Base-by-base conservation (phyloP, 495 filamentous ascomycete genomes). In the Trichoderma reesei region DNA sequence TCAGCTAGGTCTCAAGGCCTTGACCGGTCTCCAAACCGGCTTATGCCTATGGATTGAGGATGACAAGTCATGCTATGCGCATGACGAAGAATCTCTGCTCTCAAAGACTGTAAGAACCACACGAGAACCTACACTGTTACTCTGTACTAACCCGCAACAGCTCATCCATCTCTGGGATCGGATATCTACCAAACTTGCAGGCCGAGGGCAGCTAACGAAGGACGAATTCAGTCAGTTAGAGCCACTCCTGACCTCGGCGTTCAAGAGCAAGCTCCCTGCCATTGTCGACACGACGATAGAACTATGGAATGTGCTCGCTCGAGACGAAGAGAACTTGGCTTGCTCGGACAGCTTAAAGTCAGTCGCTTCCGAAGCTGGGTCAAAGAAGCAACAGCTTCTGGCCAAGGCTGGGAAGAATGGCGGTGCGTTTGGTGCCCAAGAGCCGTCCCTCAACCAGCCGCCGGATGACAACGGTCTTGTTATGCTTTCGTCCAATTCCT, bases 41-140 rank as follows among this genome's bases (percentile, higher is more conserved):
- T 67, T 90, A 39, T 68, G 76, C 4, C 65, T 76, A 6, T 91
- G 88, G 87, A 72, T 91, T 39, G 74, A 77, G 62, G 89, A 91
- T 67, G 54, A 67, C 1, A 75, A 74, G 14, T 69, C 73, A 41
- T 65, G 68, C 60, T 71, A 79, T 38, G 65, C 72, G 62, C 74
- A 66, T 41, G 67, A 60, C 39, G 69, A 73, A 37, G 66, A 71
- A 18, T 71, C 66, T 36, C 56, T 68, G 2, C 62, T 72, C 8
- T 65, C 73, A 37, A 67, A 70, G 64, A 66, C 68, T 56, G 79
- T 81, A 72, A 72, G 78, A 33, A 56, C 14, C 3, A 56, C 20
- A 76, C 16, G 39, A 38, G 61, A 38, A 4, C 9, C 42, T 20
- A 44, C 26, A 37, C 36, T 44, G 11, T 42, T 36, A 6, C 44